Evolutionary conservation across 441 rosid genomes (phyloP), one percentile per base, ranked within the genome.

Genomic region (Dalechampia spathulata): DNA sequence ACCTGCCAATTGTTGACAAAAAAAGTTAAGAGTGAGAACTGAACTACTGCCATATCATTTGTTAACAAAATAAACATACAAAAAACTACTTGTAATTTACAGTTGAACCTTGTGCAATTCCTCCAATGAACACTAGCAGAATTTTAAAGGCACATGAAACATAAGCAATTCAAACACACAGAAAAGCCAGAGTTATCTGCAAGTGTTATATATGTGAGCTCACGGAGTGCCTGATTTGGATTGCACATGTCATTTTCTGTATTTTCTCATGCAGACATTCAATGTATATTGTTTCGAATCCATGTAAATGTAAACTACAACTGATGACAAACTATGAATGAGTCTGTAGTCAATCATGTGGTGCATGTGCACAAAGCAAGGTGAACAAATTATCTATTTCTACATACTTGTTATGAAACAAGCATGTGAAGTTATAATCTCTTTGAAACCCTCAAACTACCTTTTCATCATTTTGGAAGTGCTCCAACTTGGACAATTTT

Each of bases 391-490:
- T 38, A 38, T 38, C 42, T 38, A 10, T 38, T 13, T 4, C 6
- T 17, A 38, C 15, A 10, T 38, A 10, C 6, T 38, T 13, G 42
- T 15, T 38, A 38, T 30, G 15, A 14, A 38, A 3, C 3, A 3
- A 5, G 5, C 7, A 9, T 36, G 7, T 17, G 27, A 12, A 34
- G 27, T 16, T 55, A 15, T 4, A 16, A 20, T 19, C 37, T n/a
- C 34, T 30, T 30, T 30, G 16, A 16, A 52, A 75, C 38, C 56
- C 38, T 10, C 25, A 19, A 19, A 56, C 15, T 74, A 92, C 99
- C 97, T 89, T 93, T 60, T 89, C 97, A 78, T 89, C 95, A 36
- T 80, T 75, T 82, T 89, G 92, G 70, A 89, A 93, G 66, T 93
- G 95, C 72, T 93, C 86, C 81, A 93, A 67, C 84, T 93, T 93